A percentile compares a stretch with the other conserved stretches of the same genome.
Evolutionary conservation across 1,284 basidiomycete species (phyloP).

Genomic region (Erythrobasidium hasegawianum): DNA sequence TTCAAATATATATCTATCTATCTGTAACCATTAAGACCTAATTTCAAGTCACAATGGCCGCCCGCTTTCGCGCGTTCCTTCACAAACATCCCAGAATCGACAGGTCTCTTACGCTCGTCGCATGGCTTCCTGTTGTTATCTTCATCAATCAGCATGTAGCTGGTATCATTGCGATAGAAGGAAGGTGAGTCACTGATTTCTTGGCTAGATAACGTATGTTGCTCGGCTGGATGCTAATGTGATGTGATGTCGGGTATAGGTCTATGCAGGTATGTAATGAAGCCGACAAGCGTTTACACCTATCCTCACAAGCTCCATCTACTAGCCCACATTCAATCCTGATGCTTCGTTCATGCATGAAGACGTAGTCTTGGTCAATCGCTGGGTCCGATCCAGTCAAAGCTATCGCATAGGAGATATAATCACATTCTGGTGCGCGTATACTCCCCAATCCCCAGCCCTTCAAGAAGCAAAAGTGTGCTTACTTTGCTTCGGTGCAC

Average conservation of each 20-base stretch:
- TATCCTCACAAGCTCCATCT: slow-evolving; percentile 14
- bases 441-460: neutral
- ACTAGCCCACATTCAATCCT: slow-evolving; percentile 53
- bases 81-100: slow-evolving; percentile 3
- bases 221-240: neutral
- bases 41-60: neutral
- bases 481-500: neutral
- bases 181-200: slow-evolving; percentile 50
- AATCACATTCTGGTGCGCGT: slow-evolving; percentile 52
- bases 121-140: slow-evolving; percentile 54
- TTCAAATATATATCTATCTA: neutral
- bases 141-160: slow-evolving; percentile 54
- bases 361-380: slow-evolving; percentile 56
- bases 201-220: neutral
- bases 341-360: slow-evolving; percentile 48
- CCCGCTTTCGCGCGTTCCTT: slow-evolving; percentile 7
- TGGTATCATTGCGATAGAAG: slow-evolving; percentile 53
- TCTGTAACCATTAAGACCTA: neutral
- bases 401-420: slow-evolving; percentile 53
- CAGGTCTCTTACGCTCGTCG: slow-evolving; percentile 46
- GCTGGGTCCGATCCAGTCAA: slow-evolving; percentile 48
- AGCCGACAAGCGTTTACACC: neutral
- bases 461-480: neutral
- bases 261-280: slow-evolving; percentile 50
- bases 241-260: slow-evolving; percentile 19